Percentiles rank a stretch among this genome's conserved stretches.
Conservation (phyloP, 1,139 yeast species). For the Geotrichum citri-aurantii region DNA sequence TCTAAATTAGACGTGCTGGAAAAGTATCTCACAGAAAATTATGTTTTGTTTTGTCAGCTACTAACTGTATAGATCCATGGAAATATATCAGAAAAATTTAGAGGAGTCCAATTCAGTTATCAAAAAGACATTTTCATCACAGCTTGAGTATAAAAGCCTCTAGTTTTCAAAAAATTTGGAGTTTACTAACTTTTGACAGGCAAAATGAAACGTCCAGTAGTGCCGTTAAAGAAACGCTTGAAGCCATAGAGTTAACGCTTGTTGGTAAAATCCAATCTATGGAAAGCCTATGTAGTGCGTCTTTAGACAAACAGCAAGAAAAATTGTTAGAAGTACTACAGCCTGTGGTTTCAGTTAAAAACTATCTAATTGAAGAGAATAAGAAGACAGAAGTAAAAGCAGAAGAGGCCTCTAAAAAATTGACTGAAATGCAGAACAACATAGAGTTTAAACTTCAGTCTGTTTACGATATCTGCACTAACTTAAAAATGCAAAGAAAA, state of each 20-base stretch:
- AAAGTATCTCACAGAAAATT: conserved; percentile 2
- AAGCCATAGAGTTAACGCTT: neutral
- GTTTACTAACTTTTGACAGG: neutral
- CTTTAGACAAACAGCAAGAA: neutral
- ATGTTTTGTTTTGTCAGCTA: neutral
- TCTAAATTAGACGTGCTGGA: neutral
- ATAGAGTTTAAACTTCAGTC: conserved; percentile 4
- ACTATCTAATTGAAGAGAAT: neutral
- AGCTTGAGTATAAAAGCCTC: neutral
- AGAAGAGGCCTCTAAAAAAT: neutral
- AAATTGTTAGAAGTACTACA: conserved; percentile 3
- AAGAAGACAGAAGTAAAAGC: neutral
- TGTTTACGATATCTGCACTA: conserved; percentile 9
- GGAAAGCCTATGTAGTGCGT: neutral
- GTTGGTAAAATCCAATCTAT: neutral
- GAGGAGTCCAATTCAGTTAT: neutral
- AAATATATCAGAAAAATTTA: neutral
- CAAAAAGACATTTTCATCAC: neutral
- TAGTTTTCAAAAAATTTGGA: too few species aligned
- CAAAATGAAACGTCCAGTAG: neutral
- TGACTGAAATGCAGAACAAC: conserved; percentile 1
- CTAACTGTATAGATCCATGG: neutral
- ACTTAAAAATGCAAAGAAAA: conserved; percentile 7
- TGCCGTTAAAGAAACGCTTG: neutral
- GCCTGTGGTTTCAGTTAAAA: neutral